These are phyloP conservation scores for Wickerhamiella sergipiensis DNA, from an alignment of 805 yeast genomes.

Conservation along the genomic window DNA sequence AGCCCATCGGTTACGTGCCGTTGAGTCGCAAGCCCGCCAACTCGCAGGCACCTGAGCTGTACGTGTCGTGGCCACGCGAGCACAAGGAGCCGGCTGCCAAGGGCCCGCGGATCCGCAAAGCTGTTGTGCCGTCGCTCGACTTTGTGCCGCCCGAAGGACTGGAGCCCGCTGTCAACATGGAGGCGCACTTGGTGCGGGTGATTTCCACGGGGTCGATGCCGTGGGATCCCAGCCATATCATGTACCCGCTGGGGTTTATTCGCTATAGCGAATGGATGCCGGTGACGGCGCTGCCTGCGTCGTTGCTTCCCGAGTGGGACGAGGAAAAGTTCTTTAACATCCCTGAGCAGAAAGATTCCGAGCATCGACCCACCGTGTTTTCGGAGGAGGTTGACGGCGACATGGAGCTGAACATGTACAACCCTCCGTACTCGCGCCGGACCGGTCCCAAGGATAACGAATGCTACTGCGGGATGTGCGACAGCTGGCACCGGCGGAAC, in stretches of 20 bases:
- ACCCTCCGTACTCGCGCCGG: not conserved
- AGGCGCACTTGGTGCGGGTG: not conserved
- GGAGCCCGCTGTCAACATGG: not conserved
- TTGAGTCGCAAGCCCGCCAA: not conserved
- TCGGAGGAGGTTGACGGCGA: not conserved
- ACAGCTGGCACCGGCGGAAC: not conserved
- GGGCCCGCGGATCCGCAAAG: not conserved
- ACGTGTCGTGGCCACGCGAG: not conserved
- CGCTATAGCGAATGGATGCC: not conserved
- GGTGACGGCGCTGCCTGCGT: not conserved
- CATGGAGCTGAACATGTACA: slow-evolving; percentile 1
- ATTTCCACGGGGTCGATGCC: not conserved
- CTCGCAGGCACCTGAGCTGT: not conserved
- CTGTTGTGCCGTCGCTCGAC: not conserved
- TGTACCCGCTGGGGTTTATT: not conserved
- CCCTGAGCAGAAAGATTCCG: not conserved
- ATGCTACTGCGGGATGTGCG: slow-evolving; percentile 1
- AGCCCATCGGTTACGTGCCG: not conserved
- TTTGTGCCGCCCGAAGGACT: too few species aligned
- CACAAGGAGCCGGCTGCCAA: not conserved
- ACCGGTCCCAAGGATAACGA: not conserved
- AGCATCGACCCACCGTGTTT: not conserved
- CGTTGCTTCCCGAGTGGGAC: not conserved
- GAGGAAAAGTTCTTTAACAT: not conserved
- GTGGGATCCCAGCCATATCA: not conserved